Evolutionary conservation across 2,329 filamentous ascomycete genomes (phyloP), one percentile per base, ranked within the genome.

Genomic region (Westerdykella sp.): DNA sequence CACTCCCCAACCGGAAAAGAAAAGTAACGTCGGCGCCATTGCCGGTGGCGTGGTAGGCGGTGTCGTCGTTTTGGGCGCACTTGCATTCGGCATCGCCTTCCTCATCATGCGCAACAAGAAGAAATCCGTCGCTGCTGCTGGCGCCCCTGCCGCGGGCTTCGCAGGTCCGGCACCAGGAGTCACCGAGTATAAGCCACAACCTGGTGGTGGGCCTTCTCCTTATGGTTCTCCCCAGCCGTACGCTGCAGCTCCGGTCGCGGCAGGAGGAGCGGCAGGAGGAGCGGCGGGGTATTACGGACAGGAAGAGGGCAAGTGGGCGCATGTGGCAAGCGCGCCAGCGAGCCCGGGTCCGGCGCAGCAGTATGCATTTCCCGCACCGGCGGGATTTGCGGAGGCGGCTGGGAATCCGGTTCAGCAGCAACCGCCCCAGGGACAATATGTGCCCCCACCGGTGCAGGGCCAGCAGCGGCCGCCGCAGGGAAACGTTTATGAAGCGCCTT

Each of bases 41-140:
- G 51, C 62, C 9, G 63, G 63, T 39, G 60, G 60, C 22, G 62
- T 61, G 5, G 42, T 67, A 6, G 61, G 60, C 28, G 63, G 56
- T 1, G 51, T 63, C 28, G 45, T 51, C 7, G 51, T 57, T 25
- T 11, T 65, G 23, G 56, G 48, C 18, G 51, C 56, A 36, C 45
- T 63, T 35, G 46, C 49, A 4, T 46, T 60, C 14, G 45, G 42
- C 16, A 43, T 55, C 23, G 49, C 62, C 34, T 52, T 59, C 22
- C 41, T 57, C 23, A 31, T 56, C 35, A 38, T 53, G 14, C 51
- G 52, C 34, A 54, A 56, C 21, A 50, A 53, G 21, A 48, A 53
- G 25, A 43, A 37, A 6, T 34, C 42, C 36, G 42, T 39, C 16
- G 35, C 38, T 15, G 21, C 43, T 23, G 25, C 32, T 9, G 9